phyloP scores from a whole-genome alignment of 2,329 filamentous ascomycete species.

The Penicillium psychrosexuale region DNA sequence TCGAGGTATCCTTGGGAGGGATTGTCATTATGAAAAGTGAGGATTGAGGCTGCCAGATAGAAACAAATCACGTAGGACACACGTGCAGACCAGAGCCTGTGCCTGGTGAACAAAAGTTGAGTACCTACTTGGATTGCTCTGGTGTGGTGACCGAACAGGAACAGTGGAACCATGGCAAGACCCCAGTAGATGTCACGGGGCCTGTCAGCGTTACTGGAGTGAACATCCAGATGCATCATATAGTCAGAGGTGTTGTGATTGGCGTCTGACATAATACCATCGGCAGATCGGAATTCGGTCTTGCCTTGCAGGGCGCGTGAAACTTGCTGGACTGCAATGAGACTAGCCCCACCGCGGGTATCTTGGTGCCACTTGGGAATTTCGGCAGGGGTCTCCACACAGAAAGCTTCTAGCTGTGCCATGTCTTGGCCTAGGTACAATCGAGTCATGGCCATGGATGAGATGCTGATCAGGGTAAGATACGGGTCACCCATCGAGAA shows the following conservation, averaged over 20 bases:
- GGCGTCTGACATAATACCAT: slow-evolving; percentile 53
- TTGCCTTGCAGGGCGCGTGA: slow-evolving; percentile 60
- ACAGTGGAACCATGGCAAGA: slow-evolving; percentile 47
- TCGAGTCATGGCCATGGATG: slow-evolving; percentile 55
- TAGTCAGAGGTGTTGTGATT: slow-evolving; percentile 53
- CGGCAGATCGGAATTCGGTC: slow-evolving; percentile 48
- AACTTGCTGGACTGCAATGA: slow-evolving; percentile 56
- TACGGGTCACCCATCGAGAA: slow-evolving; percentile 59
- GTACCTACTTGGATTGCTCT: slow-evolving; percentile 45
- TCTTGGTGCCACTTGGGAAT: slow-evolving; percentile 57
- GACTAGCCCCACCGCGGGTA: slow-evolving; percentile 56
- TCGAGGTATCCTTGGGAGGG: slow-evolving; percentile 44
- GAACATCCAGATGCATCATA: slow-evolving; percentile 45
- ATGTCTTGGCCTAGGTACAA: slow-evolving; percentile 58
- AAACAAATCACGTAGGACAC: slow-evolving; percentile 45
- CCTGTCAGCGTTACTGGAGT: slow-evolving; percentile 50
- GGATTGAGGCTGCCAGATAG: slow-evolving; percentile 44
- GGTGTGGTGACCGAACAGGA: slow-evolving; percentile 46
- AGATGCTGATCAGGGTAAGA: slow-evolving; percentile 57
- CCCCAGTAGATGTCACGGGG: slow-evolving; percentile 56
- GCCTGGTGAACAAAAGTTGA: slow-evolving; percentile 40
- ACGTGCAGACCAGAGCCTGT: slow-evolving; percentile 48
- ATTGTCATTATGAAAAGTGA: slow-evolving; percentile 45
- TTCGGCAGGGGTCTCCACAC: slow-evolving; percentile 56
- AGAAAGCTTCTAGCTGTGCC: slow-evolving; percentile 56